phyloP scores from a whole-genome alignment of 2,329 filamentous ascomycete species.

The Aspergillus ibericus region DNA sequence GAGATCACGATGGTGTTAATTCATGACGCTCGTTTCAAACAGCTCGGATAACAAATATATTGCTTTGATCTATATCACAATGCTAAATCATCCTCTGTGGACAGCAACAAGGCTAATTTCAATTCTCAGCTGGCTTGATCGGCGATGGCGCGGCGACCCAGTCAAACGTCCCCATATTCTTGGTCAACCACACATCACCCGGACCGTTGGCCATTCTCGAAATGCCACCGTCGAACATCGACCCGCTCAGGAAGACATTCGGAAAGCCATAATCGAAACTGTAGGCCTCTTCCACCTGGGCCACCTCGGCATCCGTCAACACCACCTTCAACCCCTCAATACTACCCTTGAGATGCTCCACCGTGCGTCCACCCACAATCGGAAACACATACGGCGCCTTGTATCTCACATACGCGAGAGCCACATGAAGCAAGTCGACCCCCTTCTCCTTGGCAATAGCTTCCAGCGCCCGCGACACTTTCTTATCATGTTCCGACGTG shows the following conservation, averaged over 20 bases:
- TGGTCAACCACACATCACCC: conserved; percentile 9
- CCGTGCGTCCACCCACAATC: conserved; percentile 52
- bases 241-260: conserved; percentile 11
- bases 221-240: background rate
- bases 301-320: conserved; percentile 54
- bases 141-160: conserved; percentile 4
- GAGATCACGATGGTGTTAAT: no score
- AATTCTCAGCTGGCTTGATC: background rate
- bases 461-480: conserved; percentile 16
- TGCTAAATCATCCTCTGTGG: no score
- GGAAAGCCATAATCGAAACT: conserved; percentile 50
- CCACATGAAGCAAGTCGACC: conserved; percentile 25
- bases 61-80: no score
- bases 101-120: no score
- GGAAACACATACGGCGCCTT: conserved; percentile 55
- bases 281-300: conserved; percentile 51
- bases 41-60: no score
- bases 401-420: conserved; percentile 52
- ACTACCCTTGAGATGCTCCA: conserved; percentile 54
- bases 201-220: background rate
- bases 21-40: no score
- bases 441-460: background rate
- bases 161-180: conserved; percentile 4
- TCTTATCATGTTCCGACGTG: conserved; percentile 12
- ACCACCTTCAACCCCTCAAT: conserved; percentile 54